Evolutionary conservation across 1,284 basidiomycete species (phyloP), one percentile per base, ranked within the genome.

Genomic region (Pseudozyma pruni): DNA sequence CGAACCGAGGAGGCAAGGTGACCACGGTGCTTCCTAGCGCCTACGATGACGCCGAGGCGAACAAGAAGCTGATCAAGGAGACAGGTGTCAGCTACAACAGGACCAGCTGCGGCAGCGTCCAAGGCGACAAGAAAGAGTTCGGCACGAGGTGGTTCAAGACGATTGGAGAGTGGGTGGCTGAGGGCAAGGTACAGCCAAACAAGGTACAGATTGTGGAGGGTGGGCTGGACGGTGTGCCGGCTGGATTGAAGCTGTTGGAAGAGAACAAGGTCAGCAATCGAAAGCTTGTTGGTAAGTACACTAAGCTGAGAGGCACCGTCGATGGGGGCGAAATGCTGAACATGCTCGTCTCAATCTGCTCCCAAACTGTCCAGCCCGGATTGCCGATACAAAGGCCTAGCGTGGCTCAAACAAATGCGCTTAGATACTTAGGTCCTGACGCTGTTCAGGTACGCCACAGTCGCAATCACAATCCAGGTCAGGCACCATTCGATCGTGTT

Each of bases 241-340:
- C 63, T 4, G 78, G 73, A 11, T 49, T 80, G 19, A 74, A 76
- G 47, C 37, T 56, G 39, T 42, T 75, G 31, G 57, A 77, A 48
- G 47, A 70, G n/a, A 68, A 66, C 58, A 66, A 79, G 54, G 61
- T 79, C 27, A 72, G 64, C 34, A 79, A 76, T 11, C 75, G 79
- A 48, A 84, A 84, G 71, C 69, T 84, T 2, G 83, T 84, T 41
- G 83, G 82, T 53, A 37, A 68, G 64, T 63, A 13, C 22, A 27
- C 35, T 41, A n/a, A 16, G 27, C 22, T 14, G 13, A 14, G 4
- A 7, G 8, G 27, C 9, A 44, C 17, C 27, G 39, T 16, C 11
- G 44, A n/a, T n/a, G n/a, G n/a, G n/a, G n/a, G n/a, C n/a, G n/a
- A n/a, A n/a, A n/a, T n/a, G n/a, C n/a, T n/a, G n/a, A n/a, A n/a